Conservation (phyloP, 768 basidiomycete species). For the Leccinum disarticulatum region DNA sequence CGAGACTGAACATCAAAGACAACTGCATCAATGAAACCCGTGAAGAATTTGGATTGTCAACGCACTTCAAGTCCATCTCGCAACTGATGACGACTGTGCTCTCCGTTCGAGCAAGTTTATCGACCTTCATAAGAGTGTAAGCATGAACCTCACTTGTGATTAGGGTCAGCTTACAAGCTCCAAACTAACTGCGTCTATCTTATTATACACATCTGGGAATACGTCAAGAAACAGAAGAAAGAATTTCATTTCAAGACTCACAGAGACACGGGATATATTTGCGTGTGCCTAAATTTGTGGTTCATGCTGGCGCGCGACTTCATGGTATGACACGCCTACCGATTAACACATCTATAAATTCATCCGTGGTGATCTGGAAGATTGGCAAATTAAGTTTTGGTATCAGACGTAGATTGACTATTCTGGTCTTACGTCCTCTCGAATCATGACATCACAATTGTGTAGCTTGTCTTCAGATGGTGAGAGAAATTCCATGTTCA, state of each 20-base stretch:
- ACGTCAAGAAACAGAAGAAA: neutral
- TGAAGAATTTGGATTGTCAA: neutral
- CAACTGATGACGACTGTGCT: constrained; percentile 95
- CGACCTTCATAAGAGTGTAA: constrained; percentile 41
- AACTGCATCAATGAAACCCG: constrained; percentile 2
- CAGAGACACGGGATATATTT: constrained; percentile 96
- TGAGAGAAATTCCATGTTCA: constrained; percentile 10
- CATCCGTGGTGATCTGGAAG: constrained; percentile 84
- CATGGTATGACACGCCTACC: constrained; percentile 43
- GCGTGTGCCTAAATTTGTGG: constrained; percentile 62
- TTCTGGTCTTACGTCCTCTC: constrained; percentile 75
- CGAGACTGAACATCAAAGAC: constrained; percentile 44
- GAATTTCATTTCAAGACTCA: constrained; percentile 35
- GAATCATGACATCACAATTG: constrained; percentile 97
- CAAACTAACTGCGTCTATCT: constrained; percentile 85
- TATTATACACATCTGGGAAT: constrained; percentile 88
- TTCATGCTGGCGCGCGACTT: neutral
- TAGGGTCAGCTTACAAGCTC: constrained; percentile 45
- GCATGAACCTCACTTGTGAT: neutral
- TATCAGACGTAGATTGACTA: constrained; percentile 4
- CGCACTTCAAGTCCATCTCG: constrained; percentile 88
- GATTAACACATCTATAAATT: constrained; percentile 98
- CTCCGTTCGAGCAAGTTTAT: constrained; percentile 79
- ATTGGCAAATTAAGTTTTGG: neutral
- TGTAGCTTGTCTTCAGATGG: constrained; percentile 70